Evolutionary conservation across 495 filamentous ascomycete species (phyloP), one percentile per base, ranked within the genome.

Genomic region (Neurospora discreta): DNA sequence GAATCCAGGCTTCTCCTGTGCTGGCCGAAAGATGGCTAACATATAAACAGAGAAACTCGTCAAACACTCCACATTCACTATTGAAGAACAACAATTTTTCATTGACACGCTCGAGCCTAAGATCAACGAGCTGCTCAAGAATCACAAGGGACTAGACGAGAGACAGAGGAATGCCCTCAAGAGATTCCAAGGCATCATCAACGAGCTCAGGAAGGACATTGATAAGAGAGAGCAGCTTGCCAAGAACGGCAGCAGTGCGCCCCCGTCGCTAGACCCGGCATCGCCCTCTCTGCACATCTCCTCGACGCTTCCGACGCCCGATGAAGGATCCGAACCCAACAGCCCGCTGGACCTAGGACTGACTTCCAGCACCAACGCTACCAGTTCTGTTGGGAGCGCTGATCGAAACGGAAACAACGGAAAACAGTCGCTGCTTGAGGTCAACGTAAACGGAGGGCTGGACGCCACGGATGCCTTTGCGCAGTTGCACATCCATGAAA

Each of bases 161-260:
- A 36, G 9, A 8, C 33, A 79, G 78, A 77, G 73, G 71, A 77
- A 77, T 74, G 78, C 16, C 42, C 73, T 39, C 36, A 36, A 96
- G 93, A 96, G 81, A 94, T 93, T 81, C 85, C 23, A 36, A 13
- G 52, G 26, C 0, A 65, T 97, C 33, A 85, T 96, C 68, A 88
- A 86, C 8, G 86, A 90, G 69, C 83, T 97, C 3, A 85, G 86
- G 13, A 78, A 81, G 0, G 92, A 97, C 71, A 86, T 87, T 33
- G 86, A 88, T 30, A 96, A 93, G 81, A 91, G 90, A 73, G 88
- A 85, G 71, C 89, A 88, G 73, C 90, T 89, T 71, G 91, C 91
- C 65, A 94, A 94, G 76, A 93, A 97, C 39, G 68, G 74, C 39
- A 72, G 71, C 68, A 68, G 72, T 26, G 65, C 36, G 10, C 73